phyloP scores from a whole-genome alignment of 1,284 basidiomycete genomes.

The Mycocalia duriaeana region DNA sequence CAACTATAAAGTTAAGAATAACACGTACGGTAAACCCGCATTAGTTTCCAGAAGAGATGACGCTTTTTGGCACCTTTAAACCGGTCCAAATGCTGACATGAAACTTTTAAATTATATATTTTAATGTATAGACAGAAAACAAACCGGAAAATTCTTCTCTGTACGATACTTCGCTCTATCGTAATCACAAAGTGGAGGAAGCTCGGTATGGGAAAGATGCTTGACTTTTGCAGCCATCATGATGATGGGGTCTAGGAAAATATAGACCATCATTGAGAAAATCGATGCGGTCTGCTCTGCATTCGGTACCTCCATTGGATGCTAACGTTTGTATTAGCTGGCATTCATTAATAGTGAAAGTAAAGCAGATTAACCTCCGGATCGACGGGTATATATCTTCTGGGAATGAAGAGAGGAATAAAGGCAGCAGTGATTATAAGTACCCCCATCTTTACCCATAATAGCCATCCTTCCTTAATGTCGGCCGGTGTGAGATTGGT shows the following conservation, averaged over 20 bases:
- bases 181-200: constrained; percentile 50
- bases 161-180: constrained; percentile 31
- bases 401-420: constrained; percentile 26
- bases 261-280: constrained; percentile 43
- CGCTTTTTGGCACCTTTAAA: constrained; percentile 22
- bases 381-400: constrained; percentile 28
- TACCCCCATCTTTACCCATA: constrained; percentile 22
- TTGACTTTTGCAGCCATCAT: constrained; percentile 26
- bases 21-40: constrained; percentile 15
- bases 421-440: constrained; percentile 21
- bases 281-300: constrained; percentile 56
- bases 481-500: constrained; percentile 20
- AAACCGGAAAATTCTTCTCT: constrained; percentile 22
- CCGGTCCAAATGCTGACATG: constrained; percentile 26
- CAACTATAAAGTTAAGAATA: background rate
- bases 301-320: constrained; percentile 34
- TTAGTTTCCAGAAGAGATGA: constrained; percentile 27
- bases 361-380: constrained; percentile 19
- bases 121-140: constrained; percentile 6
- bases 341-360: background rate
- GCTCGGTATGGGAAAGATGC: constrained; percentile 29
- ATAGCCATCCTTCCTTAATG: constrained; percentile 12
- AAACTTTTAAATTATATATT: background rate
- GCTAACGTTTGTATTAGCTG: constrained; percentile 18
- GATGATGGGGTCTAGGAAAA: constrained; percentile 45